Evolutionary conservation across 495 filamentous ascomycete genomes (phyloP), one percentile per base, ranked within the genome.

Genomic region (Amniculicola lignicola): DNA sequence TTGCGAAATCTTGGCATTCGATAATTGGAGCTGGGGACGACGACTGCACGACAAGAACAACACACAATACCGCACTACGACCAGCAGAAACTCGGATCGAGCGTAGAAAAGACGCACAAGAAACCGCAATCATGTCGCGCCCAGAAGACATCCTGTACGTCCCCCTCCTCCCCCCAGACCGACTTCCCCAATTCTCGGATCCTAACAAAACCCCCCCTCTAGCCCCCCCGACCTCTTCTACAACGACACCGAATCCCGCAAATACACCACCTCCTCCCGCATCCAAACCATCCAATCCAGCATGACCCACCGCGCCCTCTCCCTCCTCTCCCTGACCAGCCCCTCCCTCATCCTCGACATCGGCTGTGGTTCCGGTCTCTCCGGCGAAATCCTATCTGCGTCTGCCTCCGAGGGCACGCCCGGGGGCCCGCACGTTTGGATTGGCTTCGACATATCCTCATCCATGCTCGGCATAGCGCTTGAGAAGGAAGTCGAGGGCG

Each of bases 201-300:
- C n/a, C n/a, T n/a, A n/a, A n/a, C n/a, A n/a, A n/a, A n/a, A n/a
- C n/a, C n/a, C 24, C 14, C 59, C 51, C 24, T 7, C n/a, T 64
- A 95, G 90, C 62, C 88, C 89, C 43, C 90, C 93, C 54, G 93
- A 98, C 75, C 82, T 97, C 62, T 93, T 92, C 76, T 98, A 98
- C 77, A 87, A 95, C 74, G 94, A 96, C 71, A 78, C 80, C 75
- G 90, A 95, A 75, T 90, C 93, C 12, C 85, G 85, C 69, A 92
- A 95, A 76, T 98, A 98, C 75, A 98, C 94, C n/a, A 96, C 92
- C 24, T 89, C 82, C 49, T 96, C 90, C 16, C 90, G 93, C 49
- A 97, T 98, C 66, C 86, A 90, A 64, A 88, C 87, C 59, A 93
- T 98, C 69, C 93, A 98, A 71, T 85, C 90, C 12, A 79, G 83